Base-by-base conservation (phyloP, 495 filamentous ascomycete species). In the Tuber microsphaerosporum region DNA sequence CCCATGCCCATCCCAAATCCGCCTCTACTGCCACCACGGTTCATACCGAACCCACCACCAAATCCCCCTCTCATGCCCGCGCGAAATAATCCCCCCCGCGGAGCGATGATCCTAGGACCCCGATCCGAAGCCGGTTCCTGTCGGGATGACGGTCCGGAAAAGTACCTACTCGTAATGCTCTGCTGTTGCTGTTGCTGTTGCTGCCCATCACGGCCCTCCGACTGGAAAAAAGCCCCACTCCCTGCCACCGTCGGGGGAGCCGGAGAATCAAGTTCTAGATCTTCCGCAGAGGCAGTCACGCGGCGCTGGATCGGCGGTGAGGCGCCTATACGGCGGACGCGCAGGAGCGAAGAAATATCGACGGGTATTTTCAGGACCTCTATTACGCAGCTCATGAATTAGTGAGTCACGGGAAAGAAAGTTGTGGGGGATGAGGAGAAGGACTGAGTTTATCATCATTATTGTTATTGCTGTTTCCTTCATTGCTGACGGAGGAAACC, bases 11-110 rank as follows among this genome's bases (percentile, higher is more conserved):
- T 69, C 22, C 43, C 73, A 22, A 43, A 74, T 17, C 31, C 69
- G 0, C 71, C 75, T 8, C 75, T 48, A n/a, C 43, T 51, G 5
- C 65, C 48, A 17, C 76, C 76, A 17, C 77, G 76, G n/a, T 61
- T 71, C 51, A 71, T 71, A 34, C 70, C 45, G 31, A 69, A 44
- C 44, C 73, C 75, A 39, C 39, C 70, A 31, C 42, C 20, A 75
- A n/a, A 43, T 31, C 74, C 16, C n/a, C 41, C 71, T 26, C 75
- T 51, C 8, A 72, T 56, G 0, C 75, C 71, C 4, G 19, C 37
- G 5, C 75, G 72, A 45, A 76, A 17, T 37, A 45, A 17, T 70
- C 65, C 26, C 70, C 43, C 46, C 76, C 68, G 0, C 72, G 56
- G 56, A 65, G 56, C 56, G 16, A 65, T 65, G 6, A 65, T 19